These are phyloP conservation scores for Nicotiana rustica DNA, from an alignment of 305 asterid genomes.

Conservation along the genomic window DNA sequence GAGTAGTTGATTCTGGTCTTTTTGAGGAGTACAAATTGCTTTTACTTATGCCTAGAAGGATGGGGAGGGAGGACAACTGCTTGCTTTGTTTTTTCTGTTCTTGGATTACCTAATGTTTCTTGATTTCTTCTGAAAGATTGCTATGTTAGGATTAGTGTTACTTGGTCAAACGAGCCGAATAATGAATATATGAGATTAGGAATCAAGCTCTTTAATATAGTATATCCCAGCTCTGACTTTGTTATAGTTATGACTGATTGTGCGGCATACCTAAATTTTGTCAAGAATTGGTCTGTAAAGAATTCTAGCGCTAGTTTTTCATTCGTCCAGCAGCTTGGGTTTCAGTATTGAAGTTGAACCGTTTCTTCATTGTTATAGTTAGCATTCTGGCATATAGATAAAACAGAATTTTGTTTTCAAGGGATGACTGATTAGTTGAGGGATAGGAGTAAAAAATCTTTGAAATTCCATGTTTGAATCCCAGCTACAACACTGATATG, in stretches of 20 bases:
- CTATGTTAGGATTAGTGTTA: slow-evolving; percentile 4
- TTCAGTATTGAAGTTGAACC: not conserved
- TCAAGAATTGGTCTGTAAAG: not conserved
- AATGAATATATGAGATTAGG: slow-evolving; percentile 22
- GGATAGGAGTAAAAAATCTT: not conserved
- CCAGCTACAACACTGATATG: not conserved
- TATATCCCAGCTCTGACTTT: slow-evolving; percentile 1
- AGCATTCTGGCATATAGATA: not conserved
- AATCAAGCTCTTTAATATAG: not conserved
- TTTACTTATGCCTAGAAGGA: not conserved
- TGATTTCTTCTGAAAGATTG: slow-evolving; percentile 15
- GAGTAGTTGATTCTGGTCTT: slow-evolving; percentile 5
- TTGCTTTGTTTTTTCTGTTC: not conserved
- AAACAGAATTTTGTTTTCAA: not conserved
- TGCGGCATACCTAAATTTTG: not conserved
- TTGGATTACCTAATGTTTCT: not conserved
- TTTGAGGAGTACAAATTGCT: not conserved
- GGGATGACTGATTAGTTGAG: not conserved
- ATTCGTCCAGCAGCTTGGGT: not conserved
- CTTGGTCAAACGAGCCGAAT: slow-evolving; percentile 14
- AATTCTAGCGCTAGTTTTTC: not conserved
- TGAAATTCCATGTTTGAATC: not conserved
- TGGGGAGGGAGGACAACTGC: not conserved
- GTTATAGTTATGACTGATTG: not conserved
- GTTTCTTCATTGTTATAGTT: not conserved